Base-by-base conservation (phyloP, 2,329 filamentous ascomycete species). In the Westerdykella ornata region DNA sequence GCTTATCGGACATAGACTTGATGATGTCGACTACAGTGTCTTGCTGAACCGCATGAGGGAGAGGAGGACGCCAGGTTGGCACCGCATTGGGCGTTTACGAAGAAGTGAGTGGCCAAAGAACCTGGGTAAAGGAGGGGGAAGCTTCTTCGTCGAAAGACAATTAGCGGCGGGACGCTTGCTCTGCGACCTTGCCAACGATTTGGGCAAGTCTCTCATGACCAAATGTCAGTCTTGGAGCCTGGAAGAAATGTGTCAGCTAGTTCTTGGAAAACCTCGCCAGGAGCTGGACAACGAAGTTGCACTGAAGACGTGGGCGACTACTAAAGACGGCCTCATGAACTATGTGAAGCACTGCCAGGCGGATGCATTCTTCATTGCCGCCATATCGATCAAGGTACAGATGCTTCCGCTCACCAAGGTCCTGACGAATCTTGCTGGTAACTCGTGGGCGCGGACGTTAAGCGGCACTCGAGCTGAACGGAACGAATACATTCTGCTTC, bases 191-290 rank as follows among this genome's bases (percentile, higher is more conserved):
- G 88, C 84, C 43, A 98, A 98, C 63, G 92, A 98, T 54, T 86
- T 94, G 59, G 92, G 92, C 65, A 97, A 96, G 72, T 96, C 90
- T 9, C 79, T 88, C 51, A 97, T 97, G 90, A 82, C 79, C 56
- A 95, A 94, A 69, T 98, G 92, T 65, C 90, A 96, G 66, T 94
- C 89, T 3, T 98, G 92, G 92, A 95, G 85, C 65, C 74, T 98
- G 65, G 94, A 90, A 2, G 92, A 98, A 66, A 98, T 98, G 89
- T 94, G 88, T 64, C 86, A 83, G 49, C 76, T 97, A 13, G 94
- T 96, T 52, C 81, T 98, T 4, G 76, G 81, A 22, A 83, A 83
- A 59, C 74, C 74, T 32, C 84, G 92, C 32, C 80, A 83, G 41
- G 92, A 98, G 29, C 70, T 98, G 22, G 90, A 98, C 62, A 90